Conservation (phyloP, 305 asterid genomes). For the Fraxinus ornus region DNA sequence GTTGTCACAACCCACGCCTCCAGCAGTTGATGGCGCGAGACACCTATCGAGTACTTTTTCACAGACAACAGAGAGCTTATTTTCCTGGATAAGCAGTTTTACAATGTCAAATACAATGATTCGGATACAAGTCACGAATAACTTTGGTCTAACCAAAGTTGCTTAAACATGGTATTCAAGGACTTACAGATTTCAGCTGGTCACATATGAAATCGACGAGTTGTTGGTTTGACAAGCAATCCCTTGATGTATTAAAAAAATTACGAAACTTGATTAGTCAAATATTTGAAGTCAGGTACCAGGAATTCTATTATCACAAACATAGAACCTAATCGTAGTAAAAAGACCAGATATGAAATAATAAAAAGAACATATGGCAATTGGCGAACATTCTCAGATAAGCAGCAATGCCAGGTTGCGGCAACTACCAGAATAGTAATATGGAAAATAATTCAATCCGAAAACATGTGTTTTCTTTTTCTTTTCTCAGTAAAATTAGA, state of each 20-base stretch:
- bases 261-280: not conserved
- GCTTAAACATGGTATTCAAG: not conserved
- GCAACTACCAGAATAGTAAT: not conserved
- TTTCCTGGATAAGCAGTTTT: constrained; percentile 54
- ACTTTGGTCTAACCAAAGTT: not conserved
- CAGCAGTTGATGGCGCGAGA: constrained; percentile 82
- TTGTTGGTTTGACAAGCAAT: constrained; percentile 98
- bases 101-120: not conserved
- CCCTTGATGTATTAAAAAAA: constrained; percentile 49
- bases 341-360: not conserved
- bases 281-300: not conserved
- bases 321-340: not conserved
- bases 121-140: not conserved
- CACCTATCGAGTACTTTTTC: constrained; percentile 84
- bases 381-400: not conserved
- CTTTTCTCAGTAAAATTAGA: not conserved
- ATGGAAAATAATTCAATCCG: not conserved
- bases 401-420: not conserved
- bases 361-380: not conserved
- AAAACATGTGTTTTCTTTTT: not conserved
- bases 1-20: constrained; percentile 95
- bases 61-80: constrained; percentile 73
- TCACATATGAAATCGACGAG: constrained; percentile 84
- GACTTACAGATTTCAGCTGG: constrained; percentile 77
- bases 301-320: not conserved